Base-by-base conservation (phyloP, 306 rosid genomes). In the Cucurbita argyrosperma region DNA sequence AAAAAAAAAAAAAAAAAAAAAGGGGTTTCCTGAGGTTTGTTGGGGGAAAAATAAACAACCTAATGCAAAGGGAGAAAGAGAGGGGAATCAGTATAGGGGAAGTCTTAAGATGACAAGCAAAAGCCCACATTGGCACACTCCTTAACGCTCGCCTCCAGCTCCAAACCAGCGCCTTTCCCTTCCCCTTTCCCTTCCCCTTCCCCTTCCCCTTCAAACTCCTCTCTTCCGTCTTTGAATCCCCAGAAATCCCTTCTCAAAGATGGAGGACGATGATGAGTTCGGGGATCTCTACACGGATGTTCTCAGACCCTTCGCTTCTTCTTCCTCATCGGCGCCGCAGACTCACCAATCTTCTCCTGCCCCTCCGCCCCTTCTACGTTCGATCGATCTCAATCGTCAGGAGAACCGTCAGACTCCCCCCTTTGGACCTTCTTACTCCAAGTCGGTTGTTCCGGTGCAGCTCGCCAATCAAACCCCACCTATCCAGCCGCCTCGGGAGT, bases 261-360 rank as follows among this genome's bases (percentile, higher is more conserved):
- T 95, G 99, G 99, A 95, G 77, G 99, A 95, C 71, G 99, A 95
- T 60, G 99, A 95, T 14, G 99, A 95, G 88, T 95, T 95, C 80
- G 99, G 99, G 82, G 99, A 95, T 89, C 96, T 95, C 45, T 95
- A 91, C 85, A 91, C 96, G 0, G 99, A 91, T 43, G 96, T 95
- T 52, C 96, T 91, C 64, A 86, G 16, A 5, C 96, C 99, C 52
- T 89, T 91, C 43, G 76, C 87, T 77, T 61, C 82, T 7, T 70
- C 81, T 12, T 51, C 88, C 5, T 79, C 86, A 6, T 79, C 87
- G 55, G 77, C 80, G 23, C 71, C 83, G 10, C 88, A 78, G 21
- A 69, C 35, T 30, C 35, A 30, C 4, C 4, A 30, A 30, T 30
- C 35, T 2, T 30, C 35, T 30, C 35, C 77, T 49, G 51, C 85